These are phyloP conservation scores for Nicotiana benthamiana DNA, from an alignment of 257 asterid genomes.

Conservation along the genomic window DNA sequence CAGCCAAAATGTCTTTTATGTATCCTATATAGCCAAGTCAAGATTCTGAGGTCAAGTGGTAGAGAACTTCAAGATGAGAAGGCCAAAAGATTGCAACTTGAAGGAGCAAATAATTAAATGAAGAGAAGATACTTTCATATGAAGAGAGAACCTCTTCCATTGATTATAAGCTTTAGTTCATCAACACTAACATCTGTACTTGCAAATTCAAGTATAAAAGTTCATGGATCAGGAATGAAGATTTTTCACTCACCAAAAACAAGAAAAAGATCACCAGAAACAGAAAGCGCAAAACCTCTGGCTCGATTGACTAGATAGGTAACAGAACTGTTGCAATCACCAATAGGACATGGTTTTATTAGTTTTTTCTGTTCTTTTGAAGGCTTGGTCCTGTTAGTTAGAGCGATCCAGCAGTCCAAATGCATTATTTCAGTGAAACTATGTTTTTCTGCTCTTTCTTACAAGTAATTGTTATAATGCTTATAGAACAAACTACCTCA, in stretches of 20 bases:
- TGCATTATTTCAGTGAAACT: background rate
- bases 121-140: background rate
- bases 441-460: background rate
- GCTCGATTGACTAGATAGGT: background rate
- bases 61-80: background rate
- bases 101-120: background rate
- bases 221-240: background rate
- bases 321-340: background rate
- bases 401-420: background rate
- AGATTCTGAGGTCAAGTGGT: background rate
- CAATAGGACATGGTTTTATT: background rate
- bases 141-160: background rate
- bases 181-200: background rate
- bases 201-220: background rate
- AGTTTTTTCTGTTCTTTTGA: background rate
- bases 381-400: background rate
- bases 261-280: background rate
- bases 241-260: background rate
- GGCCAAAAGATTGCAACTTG: background rate
- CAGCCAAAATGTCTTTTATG: background rate
- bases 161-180: background rate
- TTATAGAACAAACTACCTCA: background rate
- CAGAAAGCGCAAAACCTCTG: background rate
- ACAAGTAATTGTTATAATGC: background rate
- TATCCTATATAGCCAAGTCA: background rate